Percentiles rank a stretch among this genome's conserved stretches.
Evolutionary conservation across 805 yeast genomes (phyloP).

Genomic region (Lipomyces spencermartinsiae): DNA sequence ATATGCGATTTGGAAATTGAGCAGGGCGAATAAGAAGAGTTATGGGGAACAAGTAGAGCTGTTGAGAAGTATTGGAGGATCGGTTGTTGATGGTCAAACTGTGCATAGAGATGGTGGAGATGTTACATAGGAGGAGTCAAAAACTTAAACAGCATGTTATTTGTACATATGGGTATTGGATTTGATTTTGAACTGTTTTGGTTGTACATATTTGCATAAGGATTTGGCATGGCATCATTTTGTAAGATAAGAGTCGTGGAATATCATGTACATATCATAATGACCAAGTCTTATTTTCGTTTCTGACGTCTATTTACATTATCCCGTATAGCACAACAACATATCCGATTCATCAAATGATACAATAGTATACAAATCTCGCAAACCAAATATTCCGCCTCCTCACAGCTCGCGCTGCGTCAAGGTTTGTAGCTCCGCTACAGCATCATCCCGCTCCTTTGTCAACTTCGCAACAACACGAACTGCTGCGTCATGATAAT

Average conservation of each 20-base stretch:
- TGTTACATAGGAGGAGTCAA: neutral
- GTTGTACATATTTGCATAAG: conserved; percentile 1
- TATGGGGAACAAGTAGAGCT: neutral
- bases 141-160: neutral
- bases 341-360: neutral
- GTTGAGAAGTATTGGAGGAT: neutral
- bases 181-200: neutral
- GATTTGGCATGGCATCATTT: neutral
- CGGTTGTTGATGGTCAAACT: neutral
- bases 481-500: conserved; percentile 89
- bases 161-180: neutral
- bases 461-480: conserved; percentile 78
- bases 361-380: neutral
- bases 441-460: conserved; percentile 78
- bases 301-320: neutral
- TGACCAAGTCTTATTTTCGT: neutral
- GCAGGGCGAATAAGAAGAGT: neutral
- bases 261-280: neutral
- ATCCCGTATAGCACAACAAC: neutral
- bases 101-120: neutral
- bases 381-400: neutral
- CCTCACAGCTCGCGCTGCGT: conserved; percentile 41
- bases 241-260: neutral
- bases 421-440: conserved; percentile 59
- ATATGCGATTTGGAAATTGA: conserved; percentile 1